Evolutionary conservation across 169 alveolate genomes (phyloP).

Genomic region (Theileria orientalis): DNA sequence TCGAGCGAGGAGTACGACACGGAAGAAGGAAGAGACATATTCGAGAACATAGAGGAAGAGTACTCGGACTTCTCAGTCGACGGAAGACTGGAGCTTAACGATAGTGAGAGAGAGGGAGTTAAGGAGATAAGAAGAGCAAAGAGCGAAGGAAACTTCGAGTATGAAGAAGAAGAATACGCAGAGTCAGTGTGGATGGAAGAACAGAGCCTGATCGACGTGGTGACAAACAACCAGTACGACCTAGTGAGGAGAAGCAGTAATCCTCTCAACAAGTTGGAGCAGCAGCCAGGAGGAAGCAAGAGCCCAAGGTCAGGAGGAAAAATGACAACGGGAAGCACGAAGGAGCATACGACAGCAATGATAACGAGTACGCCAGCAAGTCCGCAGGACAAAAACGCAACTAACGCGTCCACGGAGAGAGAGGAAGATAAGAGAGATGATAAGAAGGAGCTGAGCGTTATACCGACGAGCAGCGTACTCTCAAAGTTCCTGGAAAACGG

Average conservation of each 20-base stretch:
- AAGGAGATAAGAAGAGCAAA: slow-evolving; percentile 19
- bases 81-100: neutral
- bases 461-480: slow-evolving; percentile 39
- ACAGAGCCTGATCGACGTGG: slow-evolving; percentile 17
- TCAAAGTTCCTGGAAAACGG: slow-evolving; percentile 81
- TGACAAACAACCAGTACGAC: neutral
- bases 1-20: neutral
- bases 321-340: neutral
- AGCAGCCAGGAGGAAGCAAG: neutral
- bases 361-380: neutral
- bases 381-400: neutral
- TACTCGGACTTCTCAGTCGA: neutral
- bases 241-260: neutral
- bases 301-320: no score
- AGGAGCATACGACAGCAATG: no score
- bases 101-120: neutral
- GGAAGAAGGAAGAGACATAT: neutral
- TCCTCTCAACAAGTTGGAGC: neutral
- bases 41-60: neutral
- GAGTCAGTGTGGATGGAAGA: slow-evolving; percentile 40
- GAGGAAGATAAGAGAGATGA: slow-evolving; percentile 9
- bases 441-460: slow-evolving; percentile 22
- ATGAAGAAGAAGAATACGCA: neutral
- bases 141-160: slow-evolving; percentile 21
- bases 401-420: neutral